These are phyloP conservation scores for Talaromyces sp. DNA, from an alignment of 2,329 filamentous ascomycete genomes.

Conservation along the genomic window DNA sequence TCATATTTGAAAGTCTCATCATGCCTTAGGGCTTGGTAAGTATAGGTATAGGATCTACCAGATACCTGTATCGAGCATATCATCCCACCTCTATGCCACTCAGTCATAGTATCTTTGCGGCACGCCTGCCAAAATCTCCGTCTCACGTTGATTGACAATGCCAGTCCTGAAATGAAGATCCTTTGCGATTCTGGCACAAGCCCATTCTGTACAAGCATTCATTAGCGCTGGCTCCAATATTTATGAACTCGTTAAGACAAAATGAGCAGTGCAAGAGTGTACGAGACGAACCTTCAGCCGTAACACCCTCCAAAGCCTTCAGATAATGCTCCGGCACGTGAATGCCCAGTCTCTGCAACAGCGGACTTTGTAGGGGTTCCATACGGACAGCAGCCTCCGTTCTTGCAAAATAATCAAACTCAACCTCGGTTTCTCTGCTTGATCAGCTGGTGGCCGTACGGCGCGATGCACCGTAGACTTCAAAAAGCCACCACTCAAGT, in stretches of 20 bases:
- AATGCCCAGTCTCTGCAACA: conserved; percentile 16
- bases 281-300: conserved; percentile 16
- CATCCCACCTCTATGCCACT: background rate
- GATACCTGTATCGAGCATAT: background rate
- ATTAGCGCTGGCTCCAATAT: background rate
- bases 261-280: background rate
- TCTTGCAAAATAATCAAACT: conserved; percentile 18
- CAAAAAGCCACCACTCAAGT: conserved; percentile 51
- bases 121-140: conserved; percentile 18
- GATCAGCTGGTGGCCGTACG: conserved; percentile 49
- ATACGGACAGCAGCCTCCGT: conserved; percentile 17
- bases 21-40: no score
- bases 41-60: no score
- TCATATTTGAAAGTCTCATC: no score
- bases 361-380: conserved; percentile 13
- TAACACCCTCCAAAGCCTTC: conserved; percentile 18
- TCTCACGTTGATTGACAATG: conserved; percentile 16
- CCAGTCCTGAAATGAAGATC: conserved; percentile 18
- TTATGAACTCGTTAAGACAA: background rate
- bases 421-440: conserved; percentile 31
- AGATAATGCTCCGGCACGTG: conserved; percentile 9
- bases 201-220: conserved; percentile 14
- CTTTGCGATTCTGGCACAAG: conserved; percentile 17
- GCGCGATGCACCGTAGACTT: conserved; percentile 54
- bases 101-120: conserved; percentile 18